These are phyloP conservation scores for Phoma herbarum DNA, from an alignment of 2,329 filamentous ascomycete genomes.

Conservation along the genomic window DNA sequence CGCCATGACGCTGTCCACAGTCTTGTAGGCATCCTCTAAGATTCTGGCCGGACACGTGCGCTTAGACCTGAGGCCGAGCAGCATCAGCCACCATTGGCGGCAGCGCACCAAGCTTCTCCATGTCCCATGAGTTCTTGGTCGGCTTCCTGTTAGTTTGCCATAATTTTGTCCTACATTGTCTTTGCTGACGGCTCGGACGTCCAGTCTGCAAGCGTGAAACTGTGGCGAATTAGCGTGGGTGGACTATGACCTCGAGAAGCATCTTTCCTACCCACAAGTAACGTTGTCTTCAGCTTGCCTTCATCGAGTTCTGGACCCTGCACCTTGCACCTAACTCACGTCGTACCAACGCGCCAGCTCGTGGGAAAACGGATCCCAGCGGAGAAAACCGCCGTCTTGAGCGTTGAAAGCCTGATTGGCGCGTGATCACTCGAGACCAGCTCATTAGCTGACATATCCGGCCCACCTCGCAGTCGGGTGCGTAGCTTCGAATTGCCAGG, in stretches of 20 bases:
- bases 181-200: neutral
- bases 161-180: slow-evolving; percentile 18
- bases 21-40: neutral
- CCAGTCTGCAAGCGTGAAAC: slow-evolving; percentile 11
- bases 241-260: slow-evolving; percentile 15
- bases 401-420: no score
- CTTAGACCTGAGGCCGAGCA: slow-evolving; percentile 12
- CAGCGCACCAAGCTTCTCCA: slow-evolving; percentile 20
- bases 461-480: no score
- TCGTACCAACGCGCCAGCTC: no score
- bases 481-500: no score
- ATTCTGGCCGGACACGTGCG: neutral
- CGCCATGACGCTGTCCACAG: neutral
- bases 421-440: no score
- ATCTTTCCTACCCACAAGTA: no score
- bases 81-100: slow-evolving; percentile 22
- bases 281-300: no score
- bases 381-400: no score
- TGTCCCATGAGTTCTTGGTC: slow-evolving; percentile 18
- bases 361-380: no score
- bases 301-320: no score
- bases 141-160: slow-evolving; percentile 17
- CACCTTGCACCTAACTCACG: no score
- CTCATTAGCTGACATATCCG: no score
- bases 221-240: slow-evolving; percentile 1